These are phyloP conservation scores for Ceriops tagal DNA, from an alignment of 345 rosid species.

Conservation along the genomic window DNA sequence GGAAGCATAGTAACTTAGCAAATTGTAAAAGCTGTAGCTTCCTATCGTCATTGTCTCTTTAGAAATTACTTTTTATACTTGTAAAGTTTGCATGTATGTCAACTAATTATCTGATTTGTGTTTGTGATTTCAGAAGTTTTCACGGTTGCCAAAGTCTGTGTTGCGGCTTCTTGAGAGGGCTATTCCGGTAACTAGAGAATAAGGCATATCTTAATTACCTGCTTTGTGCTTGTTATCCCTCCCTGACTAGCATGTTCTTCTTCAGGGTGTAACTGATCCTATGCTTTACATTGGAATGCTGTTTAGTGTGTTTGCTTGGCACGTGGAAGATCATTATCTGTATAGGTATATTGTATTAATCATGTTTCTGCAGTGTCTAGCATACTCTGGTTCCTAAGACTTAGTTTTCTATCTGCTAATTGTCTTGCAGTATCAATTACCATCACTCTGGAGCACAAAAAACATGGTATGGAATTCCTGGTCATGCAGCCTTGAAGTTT, in stretches of 20 bases:
- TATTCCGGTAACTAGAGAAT: slow-evolving; percentile 62
- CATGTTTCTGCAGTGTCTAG: background rate
- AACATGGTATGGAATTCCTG: slow-evolving; percentile 99
- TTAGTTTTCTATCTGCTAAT: slow-evolving; percentile 1
- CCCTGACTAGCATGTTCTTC: slow-evolving; percentile 18
- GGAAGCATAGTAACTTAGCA: too few species aligned
- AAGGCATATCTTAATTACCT: slow-evolving; percentile 2
- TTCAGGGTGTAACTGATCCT: slow-evolving; percentile 99
- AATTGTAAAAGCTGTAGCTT: background rate
- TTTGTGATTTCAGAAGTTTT: slow-evolving; percentile 58
- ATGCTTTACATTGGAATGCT: slow-evolving; percentile 99
- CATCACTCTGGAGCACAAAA: slow-evolving; percentile 99
- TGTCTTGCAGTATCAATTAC: slow-evolving; percentile 74
- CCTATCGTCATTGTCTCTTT: background rate
- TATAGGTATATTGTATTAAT: slow-evolving; percentile 55
- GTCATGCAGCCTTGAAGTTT: slow-evolving; percentile 84
- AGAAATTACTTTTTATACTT: slow-evolving; percentile 10
- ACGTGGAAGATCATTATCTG: slow-evolving; percentile 97
- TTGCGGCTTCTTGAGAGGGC: slow-evolving; percentile 82
- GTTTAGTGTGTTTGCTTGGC: slow-evolving; percentile 99
- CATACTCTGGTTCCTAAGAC: background rate
- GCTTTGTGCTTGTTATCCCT: background rate
- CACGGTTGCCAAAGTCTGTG: slow-evolving; percentile 76
- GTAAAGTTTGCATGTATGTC: background rate
- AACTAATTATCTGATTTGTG: slow-evolving; percentile 4